Evolutionary conservation across 495 filamentous ascomycete genomes (phyloP).

Genomic region (Mytilinidion resinicola): DNA sequence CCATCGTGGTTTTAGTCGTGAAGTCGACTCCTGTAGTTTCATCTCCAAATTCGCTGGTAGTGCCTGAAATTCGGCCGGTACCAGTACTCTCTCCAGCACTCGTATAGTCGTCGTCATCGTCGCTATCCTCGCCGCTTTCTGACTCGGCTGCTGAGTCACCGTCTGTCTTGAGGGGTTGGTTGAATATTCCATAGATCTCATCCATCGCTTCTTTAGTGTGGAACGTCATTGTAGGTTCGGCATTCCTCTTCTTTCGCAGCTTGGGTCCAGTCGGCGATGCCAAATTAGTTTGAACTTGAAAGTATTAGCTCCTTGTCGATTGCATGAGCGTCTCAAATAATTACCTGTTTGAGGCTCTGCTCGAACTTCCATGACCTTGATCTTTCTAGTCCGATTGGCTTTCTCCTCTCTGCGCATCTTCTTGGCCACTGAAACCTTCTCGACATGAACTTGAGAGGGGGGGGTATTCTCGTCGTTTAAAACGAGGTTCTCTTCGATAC

Average conservation of each 20-base stretch:
- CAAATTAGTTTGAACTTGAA: constrained; percentile 80
- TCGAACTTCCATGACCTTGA: constrained; percentile 63
- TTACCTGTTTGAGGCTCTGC: constrained; percentile 76
- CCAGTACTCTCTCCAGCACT: constrained; percentile 77
- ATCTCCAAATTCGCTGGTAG: constrained; percentile 54
- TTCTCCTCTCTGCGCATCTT: constrained; percentile 36
- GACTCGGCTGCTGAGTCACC: constrained; percentile 32
- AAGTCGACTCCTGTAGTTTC: constrained; percentile 52
- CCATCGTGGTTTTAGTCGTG: constrained; percentile 37
- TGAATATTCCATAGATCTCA: constrained; percentile 96
- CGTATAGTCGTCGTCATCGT: constrained; percentile 66
- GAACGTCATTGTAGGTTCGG: constrained; percentile 92
- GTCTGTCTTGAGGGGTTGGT: constrained; percentile 64
- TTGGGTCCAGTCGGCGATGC: constrained; percentile 77
- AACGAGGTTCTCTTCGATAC: constrained; percentile 3
- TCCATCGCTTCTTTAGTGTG: constrained; percentile 92
- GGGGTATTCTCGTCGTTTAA: constrained; percentile 30
- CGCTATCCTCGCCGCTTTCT: constrained; percentile 41
- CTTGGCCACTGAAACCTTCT: constrained; percentile 28
- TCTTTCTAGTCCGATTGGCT: constrained; percentile 49
- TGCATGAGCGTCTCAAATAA: constrained; percentile 14
- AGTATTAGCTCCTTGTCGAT: constrained; percentile 9
- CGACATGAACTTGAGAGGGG: constrained; percentile 26
- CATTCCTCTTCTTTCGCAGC: constrained; percentile 63
- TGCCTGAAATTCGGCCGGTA: constrained; percentile 58